Evolutionary conservation across 2,329 filamentous ascomycete species (phyloP).

Genomic region (Claviceps digitariae): DNA sequence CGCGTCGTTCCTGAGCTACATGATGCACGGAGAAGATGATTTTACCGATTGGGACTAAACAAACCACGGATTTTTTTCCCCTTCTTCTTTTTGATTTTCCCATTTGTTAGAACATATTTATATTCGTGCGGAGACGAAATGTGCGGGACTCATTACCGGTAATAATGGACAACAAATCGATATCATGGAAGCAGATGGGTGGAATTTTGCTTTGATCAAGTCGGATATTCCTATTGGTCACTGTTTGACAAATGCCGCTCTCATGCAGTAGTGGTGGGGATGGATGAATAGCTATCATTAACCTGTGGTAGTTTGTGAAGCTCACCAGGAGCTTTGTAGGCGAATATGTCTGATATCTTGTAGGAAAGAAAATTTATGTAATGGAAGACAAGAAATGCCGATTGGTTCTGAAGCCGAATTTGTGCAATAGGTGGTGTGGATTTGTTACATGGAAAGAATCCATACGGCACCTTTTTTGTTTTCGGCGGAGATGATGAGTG

Average conservation of each 20-base stretch:
- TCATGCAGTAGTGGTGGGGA: neutral
- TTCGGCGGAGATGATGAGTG: no score
- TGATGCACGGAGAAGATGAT: conserved; percentile 10
- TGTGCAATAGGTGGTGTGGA: no score
- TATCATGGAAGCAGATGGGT: neutral
- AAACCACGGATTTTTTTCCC: neutral
- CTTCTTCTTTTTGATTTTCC: neutral
- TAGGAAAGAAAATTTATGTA: neutral
- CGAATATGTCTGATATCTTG: neutral
- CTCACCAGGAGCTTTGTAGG: neutral
- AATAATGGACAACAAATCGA: neutral
- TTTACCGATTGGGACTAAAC: conserved; percentile 2
- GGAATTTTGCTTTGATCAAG: neutral
- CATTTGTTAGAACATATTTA: neutral
- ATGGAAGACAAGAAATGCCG: neutral
- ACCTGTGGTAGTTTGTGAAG: neutral
- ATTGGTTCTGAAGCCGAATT: no score
- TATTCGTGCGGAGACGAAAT: neutral
- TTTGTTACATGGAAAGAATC: no score
- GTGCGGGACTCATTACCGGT: neutral
- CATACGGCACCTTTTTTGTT: no score
- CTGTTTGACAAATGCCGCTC: neutral
- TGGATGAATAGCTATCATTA: neutral
- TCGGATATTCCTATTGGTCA: neutral
- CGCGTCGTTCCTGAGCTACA: conserved; percentile 20